Percentiles rank a stretch among this genome's conserved stretches.
phyloP scores from a whole-genome alignment of 2,329 filamentous ascomycete genomes.

The Pleurostoma richardsiae region DNA sequence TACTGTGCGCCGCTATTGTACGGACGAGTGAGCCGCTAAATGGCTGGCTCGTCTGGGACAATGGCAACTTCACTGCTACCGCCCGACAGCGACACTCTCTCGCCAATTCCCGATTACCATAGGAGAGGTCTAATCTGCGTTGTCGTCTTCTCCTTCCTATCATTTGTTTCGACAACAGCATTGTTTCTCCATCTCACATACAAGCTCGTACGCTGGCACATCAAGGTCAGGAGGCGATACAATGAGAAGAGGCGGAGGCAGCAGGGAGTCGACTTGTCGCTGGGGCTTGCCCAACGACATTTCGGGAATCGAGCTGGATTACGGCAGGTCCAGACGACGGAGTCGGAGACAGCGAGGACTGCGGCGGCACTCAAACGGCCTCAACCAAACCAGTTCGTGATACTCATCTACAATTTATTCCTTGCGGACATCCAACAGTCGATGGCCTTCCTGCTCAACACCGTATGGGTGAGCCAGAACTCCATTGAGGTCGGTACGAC shows the following conservation, averaged over 20 bases:
- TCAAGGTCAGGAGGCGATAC: conserved; percentile 5
- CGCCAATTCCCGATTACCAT: conserved; percentile 12
- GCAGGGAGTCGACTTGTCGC: conserved; percentile 14
- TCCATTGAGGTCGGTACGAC: conserved; percentile 39
- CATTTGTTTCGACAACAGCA: conserved; percentile 12
- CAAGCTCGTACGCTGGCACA: conserved; percentile 20
- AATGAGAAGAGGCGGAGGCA: background rate
- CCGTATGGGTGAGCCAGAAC: conserved; percentile 43
- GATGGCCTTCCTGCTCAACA: conserved; percentile 51
- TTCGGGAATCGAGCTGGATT: conserved; percentile 9
- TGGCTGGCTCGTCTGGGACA: too few species aligned
- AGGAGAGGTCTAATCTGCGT: conserved; percentile 16
- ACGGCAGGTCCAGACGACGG: conserved; percentile 4
- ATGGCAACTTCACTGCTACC: conserved; percentile 1
- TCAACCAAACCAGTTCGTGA: conserved; percentile 47
- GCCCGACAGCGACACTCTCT: conserved; percentile 12
- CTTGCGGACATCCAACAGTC: conserved; percentile 55
- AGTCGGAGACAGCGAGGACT: background rate
- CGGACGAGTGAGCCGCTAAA: too few species aligned
- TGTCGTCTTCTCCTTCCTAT: conserved; percentile 15
- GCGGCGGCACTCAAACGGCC: background rate
- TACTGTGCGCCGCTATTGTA: too few species aligned
- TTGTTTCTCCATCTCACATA: conserved; percentile 19
- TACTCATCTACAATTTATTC: conserved; percentile 55
- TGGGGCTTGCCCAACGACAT: conserved; percentile 19